Base-by-base conservation (phyloP, 768 basidiomycete species). In the Suillus ampliporus region DNA sequence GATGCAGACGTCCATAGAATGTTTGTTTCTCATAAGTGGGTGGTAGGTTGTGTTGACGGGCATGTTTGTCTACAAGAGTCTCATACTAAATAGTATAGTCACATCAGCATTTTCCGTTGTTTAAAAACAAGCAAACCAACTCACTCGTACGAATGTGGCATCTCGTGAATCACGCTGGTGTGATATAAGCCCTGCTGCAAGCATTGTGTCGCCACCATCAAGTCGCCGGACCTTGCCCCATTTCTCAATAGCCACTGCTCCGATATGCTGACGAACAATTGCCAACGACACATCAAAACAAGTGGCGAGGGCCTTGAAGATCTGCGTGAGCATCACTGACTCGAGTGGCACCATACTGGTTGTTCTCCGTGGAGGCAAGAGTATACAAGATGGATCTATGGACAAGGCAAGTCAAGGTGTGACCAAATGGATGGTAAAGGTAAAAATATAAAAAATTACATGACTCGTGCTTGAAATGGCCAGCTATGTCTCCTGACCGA, bases 221-320 rank as follows among this genome's bases (percentile, higher is more conserved):
- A 57, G 37, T 14, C 54, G n/a, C 26, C 37, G 26, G 31, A 57
- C 37, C 37, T 57, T 57, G 10, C 54, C 54, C 54, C 54, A 57
- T 38, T 51, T 14, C 48, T 51, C 48, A 21, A 51, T 51, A 14
- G 23, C 11, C 13, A 14, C n/a, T 14, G 48, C 48, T 26, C 13
- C 15, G n/a, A 19, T 21, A 34, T 51, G 48, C 48, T 34, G 48
- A 14, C 31, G 9, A 34, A 51, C 19, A 34, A 34, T 17, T 51
- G 17, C 48, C 48, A 51, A 51, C 13, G 48, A 19, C 48, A 51
- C 48, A 34, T 34, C 48, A 51, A 51, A 51, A 15, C 14, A 19
- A 19, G 48, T 51, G 17, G 48, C n/a, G 13, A 51, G 31, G 13
- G 17, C 48, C 15, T 51, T 51, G 48, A n/a, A 51, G 31, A 26